These are phyloP conservation scores for Mallotus nudiflorus DNA, from an alignment of 345 rosid genomes.

Conservation along the genomic window DNA sequence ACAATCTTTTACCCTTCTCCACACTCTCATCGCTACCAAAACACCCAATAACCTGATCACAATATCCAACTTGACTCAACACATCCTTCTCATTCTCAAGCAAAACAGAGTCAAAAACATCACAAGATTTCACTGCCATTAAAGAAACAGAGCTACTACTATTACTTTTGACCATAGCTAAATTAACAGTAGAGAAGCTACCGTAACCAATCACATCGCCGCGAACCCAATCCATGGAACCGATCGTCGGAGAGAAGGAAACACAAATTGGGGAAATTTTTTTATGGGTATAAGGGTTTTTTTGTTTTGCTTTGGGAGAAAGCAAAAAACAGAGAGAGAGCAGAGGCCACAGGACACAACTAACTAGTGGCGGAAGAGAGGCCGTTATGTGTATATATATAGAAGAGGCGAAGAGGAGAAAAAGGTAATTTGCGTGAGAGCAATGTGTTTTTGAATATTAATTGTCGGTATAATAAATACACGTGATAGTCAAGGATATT, in stretches of 20 bases:
- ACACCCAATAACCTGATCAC: slow-evolving; percentile 22
- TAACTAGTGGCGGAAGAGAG: neutral
- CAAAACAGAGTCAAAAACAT: slow-evolving; percentile 12
- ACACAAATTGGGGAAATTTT: neutral
- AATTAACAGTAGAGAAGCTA: slow-evolving; percentile 24
- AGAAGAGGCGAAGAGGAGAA: neutral
- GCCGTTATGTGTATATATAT: neutral
- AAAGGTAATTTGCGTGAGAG: neutral
- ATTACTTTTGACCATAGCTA: slow-evolving; percentile 14
- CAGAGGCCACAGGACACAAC: neutral
- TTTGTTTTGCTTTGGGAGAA: neutral
- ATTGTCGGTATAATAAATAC: slow-evolving; percentile 34
- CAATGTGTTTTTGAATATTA: neutral
- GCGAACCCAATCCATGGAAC: slow-evolving; percentile 37
- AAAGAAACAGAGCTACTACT: slow-evolving; percentile 10
- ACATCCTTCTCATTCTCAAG: slow-evolving; percentile 31
- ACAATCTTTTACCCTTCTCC: slow-evolving; percentile 18
- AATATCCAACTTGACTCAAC: slow-evolving; percentile 14
- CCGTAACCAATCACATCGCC: slow-evolving; percentile 34
- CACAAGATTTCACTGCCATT: slow-evolving; percentile 37
- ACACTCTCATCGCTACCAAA: slow-evolving; percentile 19
- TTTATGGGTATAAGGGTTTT: neutral
- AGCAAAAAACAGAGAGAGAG: neutral
- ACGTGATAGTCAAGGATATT: slow-evolving; percentile 50
- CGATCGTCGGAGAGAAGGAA: neutral